Evolutionary conservation across 2,329 filamentous ascomycete genomes (phyloP).

Genomic region (Cladosporium oxysporum): DNA sequence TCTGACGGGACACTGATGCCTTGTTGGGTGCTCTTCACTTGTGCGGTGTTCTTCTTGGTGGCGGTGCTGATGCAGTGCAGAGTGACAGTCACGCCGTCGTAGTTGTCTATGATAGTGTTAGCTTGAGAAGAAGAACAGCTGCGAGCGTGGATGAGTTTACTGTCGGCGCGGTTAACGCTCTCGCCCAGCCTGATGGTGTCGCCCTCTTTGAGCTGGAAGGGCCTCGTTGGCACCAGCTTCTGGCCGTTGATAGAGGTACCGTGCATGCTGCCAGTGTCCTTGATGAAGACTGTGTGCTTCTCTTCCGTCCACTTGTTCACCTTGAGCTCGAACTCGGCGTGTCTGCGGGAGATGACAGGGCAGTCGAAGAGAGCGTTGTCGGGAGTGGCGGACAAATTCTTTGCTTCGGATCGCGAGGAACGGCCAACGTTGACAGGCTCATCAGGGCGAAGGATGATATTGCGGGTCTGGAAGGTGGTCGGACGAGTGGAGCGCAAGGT

Average conservation of each 20-base stretch:
- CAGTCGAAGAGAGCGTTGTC: constrained; percentile 41
- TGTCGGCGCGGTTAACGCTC: constrained; percentile 30
- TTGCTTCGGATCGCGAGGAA: constrained; percentile 43
- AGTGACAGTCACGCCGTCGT: constrained; percentile 32
- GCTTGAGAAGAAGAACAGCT: neutral
- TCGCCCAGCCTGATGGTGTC: constrained; percentile 38
- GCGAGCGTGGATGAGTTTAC: constrained; percentile 21
- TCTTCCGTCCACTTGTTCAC: constrained; percentile 17
- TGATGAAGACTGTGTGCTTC: constrained; percentile 31
- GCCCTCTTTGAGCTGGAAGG: constrained; percentile 27
- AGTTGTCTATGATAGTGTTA: constrained; percentile 25
- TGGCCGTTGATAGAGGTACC: constrained; percentile 39
- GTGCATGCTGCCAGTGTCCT: constrained; percentile 36
- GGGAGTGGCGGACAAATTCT: constrained; percentile 31
- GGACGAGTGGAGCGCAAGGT: neutral
- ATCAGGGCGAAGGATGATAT: constrained; percentile 17
- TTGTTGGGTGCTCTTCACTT: constrained; percentile 7
- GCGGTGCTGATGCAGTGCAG: constrained; percentile 23
- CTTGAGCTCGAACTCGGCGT: constrained; percentile 34
- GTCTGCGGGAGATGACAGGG: constrained; percentile 39
- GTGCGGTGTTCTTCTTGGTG: constrained; percentile 8
- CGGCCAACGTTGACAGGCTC: constrained; percentile 43
- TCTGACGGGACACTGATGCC: constrained; percentile 10
- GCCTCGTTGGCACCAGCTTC: constrained; percentile 25
- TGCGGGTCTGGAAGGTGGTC: constrained; percentile 20